Evolutionary conservation across 805 yeast species (phyloP).

Genomic region (Cyberlindnera euphorbiae): DNA sequence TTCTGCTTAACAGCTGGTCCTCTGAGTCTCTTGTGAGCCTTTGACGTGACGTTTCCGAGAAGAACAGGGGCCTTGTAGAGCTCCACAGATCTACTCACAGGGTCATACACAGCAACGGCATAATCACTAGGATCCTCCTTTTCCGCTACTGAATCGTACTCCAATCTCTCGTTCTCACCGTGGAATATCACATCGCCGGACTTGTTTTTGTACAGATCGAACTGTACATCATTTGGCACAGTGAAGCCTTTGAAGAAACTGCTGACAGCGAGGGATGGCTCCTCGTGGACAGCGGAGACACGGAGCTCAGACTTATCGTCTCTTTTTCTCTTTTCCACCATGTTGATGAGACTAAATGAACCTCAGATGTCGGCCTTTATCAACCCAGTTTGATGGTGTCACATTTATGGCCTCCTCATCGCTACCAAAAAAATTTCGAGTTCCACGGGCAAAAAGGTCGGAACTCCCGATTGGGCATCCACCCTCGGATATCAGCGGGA

Average conservation of each 20-base stretch:
- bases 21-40: conserved; percentile 46
- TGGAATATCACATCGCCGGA: conserved; percentile 49
- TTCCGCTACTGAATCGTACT: conserved; percentile 57
- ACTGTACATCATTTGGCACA: conserved; percentile 52
- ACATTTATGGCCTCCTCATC: too few relatives aligned
- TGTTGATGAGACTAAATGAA: too few relatives aligned
- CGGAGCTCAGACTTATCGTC: conserved; percentile 38
- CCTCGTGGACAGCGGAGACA: conserved; percentile 33
- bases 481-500: conserved; percentile 2
- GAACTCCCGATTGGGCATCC: conserved; percentile 1
- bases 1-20: conserved; percentile 65
- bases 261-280: conserved; percentile 52
- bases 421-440: not conserved
- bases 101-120: conserved; percentile 75
- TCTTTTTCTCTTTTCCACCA: conserved; percentile 29
- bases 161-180: conserved; percentile 72
- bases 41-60: conserved; percentile 58
- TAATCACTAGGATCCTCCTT: conserved; percentile 41
- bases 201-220: conserved; percentile 51
- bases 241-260: conserved; percentile 77
- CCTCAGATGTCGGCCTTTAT: too few relatives aligned
- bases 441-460: conserved; percentile 6
- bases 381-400: too few relatives aligned
- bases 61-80: conserved; percentile 61
- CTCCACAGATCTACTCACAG: conserved; percentile 56